Conservation (phyloP, 768 basidiomycete species). For the Auricularia sp. region DNA sequence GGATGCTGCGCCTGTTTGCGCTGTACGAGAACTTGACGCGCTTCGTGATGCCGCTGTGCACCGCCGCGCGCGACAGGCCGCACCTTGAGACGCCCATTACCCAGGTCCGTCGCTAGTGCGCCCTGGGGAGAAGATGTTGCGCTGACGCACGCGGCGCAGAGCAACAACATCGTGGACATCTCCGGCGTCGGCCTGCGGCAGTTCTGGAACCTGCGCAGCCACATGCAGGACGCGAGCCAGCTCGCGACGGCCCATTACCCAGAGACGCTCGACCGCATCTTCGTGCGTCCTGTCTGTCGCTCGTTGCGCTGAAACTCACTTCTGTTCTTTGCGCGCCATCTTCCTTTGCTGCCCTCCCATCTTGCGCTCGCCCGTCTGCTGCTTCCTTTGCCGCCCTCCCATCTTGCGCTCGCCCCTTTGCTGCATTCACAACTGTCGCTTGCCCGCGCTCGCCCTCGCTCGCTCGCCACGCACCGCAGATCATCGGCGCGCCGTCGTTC, state of each 20-base stretch:
- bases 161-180: constrained; percentile 64
- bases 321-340: too few species aligned
- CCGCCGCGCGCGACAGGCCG: constrained; percentile 40
- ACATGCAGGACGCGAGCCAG: constrained; percentile 64
- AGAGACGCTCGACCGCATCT: constrained; percentile 59
- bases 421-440: too few species aligned
- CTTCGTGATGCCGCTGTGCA: constrained; percentile 51
- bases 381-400: constrained; percentile 7
- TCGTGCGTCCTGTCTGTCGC: constrained; percentile 10
- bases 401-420: too few species aligned
- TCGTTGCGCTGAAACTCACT: not conserved
- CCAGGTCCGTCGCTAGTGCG: too few species aligned
- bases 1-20: not conserved
- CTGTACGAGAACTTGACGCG: constrained; percentile 59
- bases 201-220: constrained; percentile 60
- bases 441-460: too few species aligned
- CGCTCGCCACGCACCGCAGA: not conserved
- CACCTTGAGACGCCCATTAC: constrained; percentile 44
- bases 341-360: constrained; percentile 7
- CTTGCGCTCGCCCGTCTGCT: too few species aligned
- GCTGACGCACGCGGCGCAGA: constrained; percentile 1
- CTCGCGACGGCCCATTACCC: constrained; percentile 76
- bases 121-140: too few species aligned
- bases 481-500: constrained; percentile 75
- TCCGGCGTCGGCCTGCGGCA: constrained; percentile 44